Evolutionary conservation across 75 land plant genomes (phyloP), one percentile per base, ranked within the genome.

Genomic region (Cupressus sempervirens): DNA sequence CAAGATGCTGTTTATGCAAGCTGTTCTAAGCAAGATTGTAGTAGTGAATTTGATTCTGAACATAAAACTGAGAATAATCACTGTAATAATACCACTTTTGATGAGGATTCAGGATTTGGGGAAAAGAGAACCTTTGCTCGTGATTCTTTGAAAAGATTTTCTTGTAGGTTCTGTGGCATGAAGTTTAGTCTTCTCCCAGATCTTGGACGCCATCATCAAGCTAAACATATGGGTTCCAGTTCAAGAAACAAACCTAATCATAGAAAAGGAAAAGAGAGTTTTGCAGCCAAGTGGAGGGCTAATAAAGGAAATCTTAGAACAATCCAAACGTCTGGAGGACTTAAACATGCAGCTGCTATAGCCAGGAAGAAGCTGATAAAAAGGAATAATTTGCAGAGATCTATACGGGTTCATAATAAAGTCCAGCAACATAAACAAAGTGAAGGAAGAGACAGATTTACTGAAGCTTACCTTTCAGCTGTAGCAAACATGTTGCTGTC

Each of bases 151-250:
- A 86, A 88, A 14, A 93, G 83, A 82, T 97, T 87, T 88, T 88
- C 74, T 43, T 97, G 99, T 83, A 90, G 88, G 81, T 86, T 91
- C 81, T 96, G 98, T 87, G 92, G 97, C 1, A 84, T 91, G 82
- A 91, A 86, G 77, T 96, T 96, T 89, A 92, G 89, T 88, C 89
- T 93, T 74, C 89, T 97, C n/a, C 99, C 97, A 81, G 99, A 97
- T 87, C 94, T 97, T 85, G 99, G 97, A 7, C 96, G 97, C 26
- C 99, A 97, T 90, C 97, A 97, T 87, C 99, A 94, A 91, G 99
- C 93, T 90, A 91, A 93, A 75, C 99, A 97, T 88, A 92, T 90
- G 92, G 91, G 84, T 41, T 84, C 88, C 58, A 87, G 41, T 82
- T 46, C 84, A 43, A 62, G 36, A 12, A 56, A 76, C 48, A 84